phyloP scores from a whole-genome alignment of 2,329 filamentous ascomycete genomes.

The Paracoccidioides lutzii region DNA sequence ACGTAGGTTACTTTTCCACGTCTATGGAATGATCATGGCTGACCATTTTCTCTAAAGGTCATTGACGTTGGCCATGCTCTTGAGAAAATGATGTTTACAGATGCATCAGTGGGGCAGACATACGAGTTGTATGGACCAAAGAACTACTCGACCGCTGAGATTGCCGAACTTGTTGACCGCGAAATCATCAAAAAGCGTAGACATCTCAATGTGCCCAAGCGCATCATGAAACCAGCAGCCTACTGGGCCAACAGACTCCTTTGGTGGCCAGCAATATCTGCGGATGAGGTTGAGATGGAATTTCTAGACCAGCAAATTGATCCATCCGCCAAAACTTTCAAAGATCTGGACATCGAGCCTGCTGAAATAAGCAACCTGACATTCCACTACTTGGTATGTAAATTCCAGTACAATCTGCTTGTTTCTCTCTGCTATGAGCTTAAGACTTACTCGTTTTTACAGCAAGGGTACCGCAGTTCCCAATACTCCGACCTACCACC shows the following conservation, averaged over 20 bases:
- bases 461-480: slow-evolving; percentile 84
- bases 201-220: slow-evolving; percentile 83
- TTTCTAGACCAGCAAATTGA: slow-evolving; percentile 91
- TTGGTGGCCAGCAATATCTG: slow-evolving; percentile 78
- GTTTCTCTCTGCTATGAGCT: background rate
- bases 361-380: slow-evolving; percentile 75
- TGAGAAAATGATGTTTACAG: slow-evolving; percentile 81
- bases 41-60: slow-evolving; percentile 39
- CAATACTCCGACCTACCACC: slow-evolving; percentile 88
- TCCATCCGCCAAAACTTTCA: slow-evolving; percentile 83
- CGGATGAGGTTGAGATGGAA: slow-evolving; percentile 80
- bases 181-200: slow-evolving; percentile 84
- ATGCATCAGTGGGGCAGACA: slow-evolving; percentile 78
- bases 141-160: slow-evolving; percentile 79
- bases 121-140: slow-evolving; percentile 91
- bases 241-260: slow-evolving; percentile 64
- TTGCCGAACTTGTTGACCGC: slow-evolving; percentile 73
- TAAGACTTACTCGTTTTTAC: slow-evolving; percentile 8
- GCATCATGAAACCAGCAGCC: slow-evolving; percentile 61
- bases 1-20: slow-evolving; percentile 42
- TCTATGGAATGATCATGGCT: background rate
- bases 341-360: slow-evolving; percentile 80
- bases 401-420: background rate
- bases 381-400: slow-evolving; percentile 81
- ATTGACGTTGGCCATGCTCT: slow-evolving; percentile 84